These are phyloP conservation scores for Vigna trinervia DNA, from an alignment of 306 rosid genomes.

Conservation along the genomic window DNA sequence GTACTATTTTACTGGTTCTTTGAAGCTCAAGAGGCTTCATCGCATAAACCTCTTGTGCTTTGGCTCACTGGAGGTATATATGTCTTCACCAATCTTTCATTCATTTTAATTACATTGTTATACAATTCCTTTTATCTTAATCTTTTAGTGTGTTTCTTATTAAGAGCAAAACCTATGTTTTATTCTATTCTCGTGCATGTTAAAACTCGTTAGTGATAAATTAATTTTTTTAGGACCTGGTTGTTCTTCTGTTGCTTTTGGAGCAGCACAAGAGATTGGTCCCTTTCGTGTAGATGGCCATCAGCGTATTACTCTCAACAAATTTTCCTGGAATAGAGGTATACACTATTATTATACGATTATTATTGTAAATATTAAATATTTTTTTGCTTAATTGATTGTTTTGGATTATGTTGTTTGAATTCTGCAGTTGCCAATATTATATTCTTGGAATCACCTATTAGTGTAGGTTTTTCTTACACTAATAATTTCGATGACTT, in stretches of 20 bases:
- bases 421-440: conserved; percentile 62
- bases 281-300: conserved; percentile 62
- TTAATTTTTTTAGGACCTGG: conserved; percentile 62
- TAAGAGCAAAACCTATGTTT: too few relatives aligned
- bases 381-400: too few relatives aligned
- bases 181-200: too few relatives aligned
- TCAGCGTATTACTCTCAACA: conserved; percentile 48
- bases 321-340: conserved; percentile 70
- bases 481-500: conserved; percentile 62
- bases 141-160: too few relatives aligned
- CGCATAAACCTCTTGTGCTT: conserved; percentile 63
- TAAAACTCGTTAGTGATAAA: too few relatives aligned
- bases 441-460: conserved; percentile 74
- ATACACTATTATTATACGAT: too few relatives aligned
- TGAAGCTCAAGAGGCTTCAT: conserved; percentile 59
- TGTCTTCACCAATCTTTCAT: too few relatives aligned
- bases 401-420: neutral
- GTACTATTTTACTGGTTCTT: conserved; percentile 82
- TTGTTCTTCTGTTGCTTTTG: conserved; percentile 68
- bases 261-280: conserved; percentile 84
- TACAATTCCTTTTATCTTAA: too few relatives aligned
- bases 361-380: too few relatives aligned
- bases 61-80: conserved; percentile 75
- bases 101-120: too few relatives aligned
- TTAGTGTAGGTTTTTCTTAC: conserved; percentile 81